phyloP scores from a whole-genome alignment of 2,329 filamentous ascomycete species.

The Colletotrichum karsti region DNA sequence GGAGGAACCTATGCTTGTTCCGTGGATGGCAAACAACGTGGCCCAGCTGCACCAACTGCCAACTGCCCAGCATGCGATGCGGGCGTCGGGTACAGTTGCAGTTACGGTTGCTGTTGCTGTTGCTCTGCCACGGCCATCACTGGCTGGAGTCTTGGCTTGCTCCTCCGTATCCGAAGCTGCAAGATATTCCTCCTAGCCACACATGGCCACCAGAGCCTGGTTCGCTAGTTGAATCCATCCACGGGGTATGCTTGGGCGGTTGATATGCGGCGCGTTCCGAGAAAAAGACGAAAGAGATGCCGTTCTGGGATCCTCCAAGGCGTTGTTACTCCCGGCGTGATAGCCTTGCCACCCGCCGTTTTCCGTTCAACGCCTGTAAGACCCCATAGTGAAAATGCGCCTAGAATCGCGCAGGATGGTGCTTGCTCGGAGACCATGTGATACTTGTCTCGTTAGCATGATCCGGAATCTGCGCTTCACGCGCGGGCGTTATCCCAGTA shows the following conservation, averaged over 20 bases:
- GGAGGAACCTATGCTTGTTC: background rate
- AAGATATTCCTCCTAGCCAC: background rate
- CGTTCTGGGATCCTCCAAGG: background rate
- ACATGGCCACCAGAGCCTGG: background rate
- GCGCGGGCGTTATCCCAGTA: constrained; percentile 61
- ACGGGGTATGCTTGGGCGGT: background rate
- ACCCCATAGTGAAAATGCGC: background rate
- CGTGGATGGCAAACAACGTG: background rate
- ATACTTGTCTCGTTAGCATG: background rate
- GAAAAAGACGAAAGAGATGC: background rate
- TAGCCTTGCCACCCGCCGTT: background rate
- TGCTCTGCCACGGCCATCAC: background rate
- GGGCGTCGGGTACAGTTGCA: no score
- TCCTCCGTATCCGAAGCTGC: background rate
- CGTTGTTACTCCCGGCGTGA: background rate
- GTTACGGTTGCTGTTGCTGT: background rate
- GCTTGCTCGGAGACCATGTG: background rate
- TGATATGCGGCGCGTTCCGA: background rate
- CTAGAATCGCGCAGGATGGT: background rate
- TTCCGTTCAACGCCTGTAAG: background rate
- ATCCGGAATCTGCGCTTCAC: constrained; percentile 32
- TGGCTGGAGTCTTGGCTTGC: background rate
- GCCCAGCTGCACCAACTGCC: background rate
- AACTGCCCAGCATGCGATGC: background rate
- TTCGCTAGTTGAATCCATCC: background rate